These are phyloP conservation scores for Aspergillus fumigatus DNA, from an alignment of 2,329 filamentous ascomycete genomes.

Conservation along the genomic window DNA sequence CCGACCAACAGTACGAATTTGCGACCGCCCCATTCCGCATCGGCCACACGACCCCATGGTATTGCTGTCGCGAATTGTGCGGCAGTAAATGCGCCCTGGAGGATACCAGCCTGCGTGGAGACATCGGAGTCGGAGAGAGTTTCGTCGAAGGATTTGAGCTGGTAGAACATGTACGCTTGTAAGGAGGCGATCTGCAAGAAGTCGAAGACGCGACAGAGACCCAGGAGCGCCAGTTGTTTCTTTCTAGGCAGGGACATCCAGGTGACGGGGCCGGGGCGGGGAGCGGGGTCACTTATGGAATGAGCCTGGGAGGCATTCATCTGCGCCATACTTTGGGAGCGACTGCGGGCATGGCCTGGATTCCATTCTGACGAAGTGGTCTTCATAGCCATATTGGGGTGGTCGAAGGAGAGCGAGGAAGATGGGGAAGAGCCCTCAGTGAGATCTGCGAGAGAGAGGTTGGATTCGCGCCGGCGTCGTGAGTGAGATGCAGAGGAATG, in stretches of 20 bases:
- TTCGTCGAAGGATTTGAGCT: conserved; percentile 69
- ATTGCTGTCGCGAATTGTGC: conserved; percentile 78
- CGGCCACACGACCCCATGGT: conserved; percentile 68
- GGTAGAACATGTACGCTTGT: conserved; percentile 75
- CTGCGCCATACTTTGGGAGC: conserved; percentile 26
- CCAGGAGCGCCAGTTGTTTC: conserved; percentile 33
- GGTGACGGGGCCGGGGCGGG: conserved; percentile 28
- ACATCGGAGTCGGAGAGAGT: conserved; percentile 56
- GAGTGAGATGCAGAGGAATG: conserved; percentile 13
- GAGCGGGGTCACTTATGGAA: conserved; percentile 7
- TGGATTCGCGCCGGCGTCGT: conserved; percentile 32
- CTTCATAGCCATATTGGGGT: conserved; percentile 22
- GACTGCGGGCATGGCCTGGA: conserved; percentile 24
- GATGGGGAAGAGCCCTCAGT: conserved; percentile 26
- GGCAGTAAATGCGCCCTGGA: conserved; percentile 72
- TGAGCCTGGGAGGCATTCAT: conserved; percentile 13
- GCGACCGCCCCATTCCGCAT: conserved; percentile 61
- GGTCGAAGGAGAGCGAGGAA: conserved; percentile 13
- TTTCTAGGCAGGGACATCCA: conserved; percentile 39
- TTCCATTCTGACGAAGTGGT: conserved; percentile 30
- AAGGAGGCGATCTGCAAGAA: conserved; percentile 38
- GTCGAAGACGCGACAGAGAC: conserved; percentile 38
- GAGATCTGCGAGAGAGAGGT: conserved; percentile 27
- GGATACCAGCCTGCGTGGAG: conserved; percentile 67
- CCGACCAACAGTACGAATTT: conserved; percentile 76